Evolutionary conservation across 805 yeast genomes (phyloP).

Genomic region (Saturnispora galanensis): DNA sequence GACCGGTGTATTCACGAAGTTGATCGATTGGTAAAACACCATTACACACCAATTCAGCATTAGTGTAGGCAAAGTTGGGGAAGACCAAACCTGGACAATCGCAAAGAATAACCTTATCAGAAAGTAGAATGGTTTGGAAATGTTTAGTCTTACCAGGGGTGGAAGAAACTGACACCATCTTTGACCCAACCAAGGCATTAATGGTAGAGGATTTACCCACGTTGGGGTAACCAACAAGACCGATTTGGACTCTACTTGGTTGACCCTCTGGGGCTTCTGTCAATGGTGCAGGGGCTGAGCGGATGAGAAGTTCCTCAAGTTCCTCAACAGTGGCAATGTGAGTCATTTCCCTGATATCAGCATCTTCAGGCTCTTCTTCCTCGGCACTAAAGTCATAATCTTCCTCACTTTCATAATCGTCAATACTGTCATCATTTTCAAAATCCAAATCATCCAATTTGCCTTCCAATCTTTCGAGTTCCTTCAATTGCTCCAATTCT

Average conservation of each 20-base stretch:
- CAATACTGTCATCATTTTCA: constrained; percentile 19
- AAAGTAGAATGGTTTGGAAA: constrained; percentile 87
- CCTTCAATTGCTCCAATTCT: constrained; percentile 12
- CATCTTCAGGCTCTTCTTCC: constrained; percentile 16
- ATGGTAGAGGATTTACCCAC: constrained; percentile 83
- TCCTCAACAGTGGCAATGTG: constrained; percentile 74
- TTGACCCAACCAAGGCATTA: constrained; percentile 91
- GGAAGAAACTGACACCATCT: constrained; percentile 95
- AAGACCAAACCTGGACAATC: constrained; percentile 99
- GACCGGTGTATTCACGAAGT: constrained; percentile 84
- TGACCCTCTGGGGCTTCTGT: constrained; percentile 42
- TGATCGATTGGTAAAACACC: constrained; percentile 99
- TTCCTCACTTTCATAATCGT: constrained; percentile 23
- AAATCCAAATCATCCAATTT: constrained; percentile 11
- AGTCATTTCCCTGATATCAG: constrained; percentile 38
- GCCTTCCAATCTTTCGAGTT: constrained; percentile 15
- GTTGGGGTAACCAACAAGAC: constrained; percentile 96
- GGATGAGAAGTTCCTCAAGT: constrained; percentile 68
- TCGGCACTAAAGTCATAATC: constrained; percentile 12
- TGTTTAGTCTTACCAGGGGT: constrained; percentile 99
- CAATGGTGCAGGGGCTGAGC: constrained; percentile 65
- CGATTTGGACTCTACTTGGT: constrained; percentile 69
- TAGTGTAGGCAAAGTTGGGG: constrained; percentile 94
- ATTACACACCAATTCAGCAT: constrained; percentile 92
- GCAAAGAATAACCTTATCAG: constrained; percentile 77